Conservation (phyloP, 306 rosid genomes). For the Trichosanthes cucumerina region DNA sequence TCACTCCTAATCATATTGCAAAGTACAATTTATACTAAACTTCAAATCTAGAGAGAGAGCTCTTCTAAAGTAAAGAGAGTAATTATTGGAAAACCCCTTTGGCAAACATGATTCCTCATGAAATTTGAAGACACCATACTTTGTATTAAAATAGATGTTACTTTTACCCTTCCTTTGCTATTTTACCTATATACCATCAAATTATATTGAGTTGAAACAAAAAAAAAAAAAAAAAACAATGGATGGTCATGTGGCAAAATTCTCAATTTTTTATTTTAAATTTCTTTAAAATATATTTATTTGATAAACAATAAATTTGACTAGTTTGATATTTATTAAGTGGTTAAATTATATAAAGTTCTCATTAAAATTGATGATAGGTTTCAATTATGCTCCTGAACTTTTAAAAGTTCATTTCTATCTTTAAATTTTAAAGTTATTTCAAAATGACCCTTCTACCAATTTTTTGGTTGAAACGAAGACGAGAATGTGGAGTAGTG, state of each 20-base stretch:
- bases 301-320: background rate
- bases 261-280: too few species aligned
- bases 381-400: background rate
- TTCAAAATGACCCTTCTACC: too few species aligned
- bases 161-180: background rate
- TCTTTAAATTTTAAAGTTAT: too few species aligned
- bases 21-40: background rate
- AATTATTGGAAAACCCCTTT: background rate
- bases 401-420: background rate
- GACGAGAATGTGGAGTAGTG: background rate
- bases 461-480: background rate
- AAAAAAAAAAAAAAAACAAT: too few species aligned
- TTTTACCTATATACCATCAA: background rate
- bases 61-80: background rate
- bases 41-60: background rate
- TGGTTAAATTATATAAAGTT: background rate
- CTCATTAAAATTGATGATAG: too few species aligned
- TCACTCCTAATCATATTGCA: background rate
- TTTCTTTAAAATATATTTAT: too few species aligned
- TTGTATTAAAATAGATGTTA: background rate
- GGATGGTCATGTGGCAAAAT: background rate
- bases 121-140: background rate
- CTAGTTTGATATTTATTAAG: background rate
- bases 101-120: background rate
- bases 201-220: background rate